Conservation (phyloP, 2,329 filamentous ascomycete genomes). For the Fonsecaea multimorphosa region DNA sequence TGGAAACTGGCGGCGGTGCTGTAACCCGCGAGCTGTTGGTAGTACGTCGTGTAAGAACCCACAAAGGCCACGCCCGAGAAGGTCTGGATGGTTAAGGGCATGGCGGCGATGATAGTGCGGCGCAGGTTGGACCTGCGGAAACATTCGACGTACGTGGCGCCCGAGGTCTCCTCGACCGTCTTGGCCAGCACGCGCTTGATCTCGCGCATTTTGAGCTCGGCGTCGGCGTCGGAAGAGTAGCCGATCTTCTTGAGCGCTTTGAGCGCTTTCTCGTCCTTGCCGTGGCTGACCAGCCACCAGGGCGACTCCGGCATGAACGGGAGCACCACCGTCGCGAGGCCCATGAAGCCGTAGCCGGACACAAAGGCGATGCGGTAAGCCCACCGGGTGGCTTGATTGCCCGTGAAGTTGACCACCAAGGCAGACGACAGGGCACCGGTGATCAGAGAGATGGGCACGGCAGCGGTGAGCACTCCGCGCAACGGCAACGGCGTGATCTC, state of each 20-base stretch:
- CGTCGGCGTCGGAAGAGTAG: slow-evolving; percentile 18
- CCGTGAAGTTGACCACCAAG: slow-evolving; percentile 48
- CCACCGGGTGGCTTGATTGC: slow-evolving; percentile 51
- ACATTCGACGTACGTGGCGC: slow-evolving; percentile 42
- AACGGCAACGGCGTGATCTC: slow-evolving; percentile 52
- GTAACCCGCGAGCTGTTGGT: slow-evolving; percentile 48
- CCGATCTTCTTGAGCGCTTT: slow-evolving; percentile 44
- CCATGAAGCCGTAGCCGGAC: slow-evolving; percentile 51
- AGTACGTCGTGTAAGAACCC: slow-evolving; percentile 54
- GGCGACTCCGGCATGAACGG: slow-evolving; percentile 41
- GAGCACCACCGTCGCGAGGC: slow-evolving; percentile 35
- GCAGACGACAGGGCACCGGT: slow-evolving; percentile 50
- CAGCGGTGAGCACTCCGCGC: slow-evolving; percentile 55
- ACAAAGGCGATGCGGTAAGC: slow-evolving; percentile 52
- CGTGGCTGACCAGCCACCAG: slow-evolving; percentile 49
- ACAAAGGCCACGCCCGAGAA: slow-evolving; percentile 44
- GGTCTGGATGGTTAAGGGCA: slow-evolving; percentile 46
- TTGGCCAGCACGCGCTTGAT: slow-evolving; percentile 47
- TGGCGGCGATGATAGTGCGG: slow-evolving; percentile 50
- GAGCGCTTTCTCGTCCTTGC: slow-evolving; percentile 43
- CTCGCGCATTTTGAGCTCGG: slow-evolving; percentile 37
- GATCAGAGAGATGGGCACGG: slow-evolving; percentile 51
- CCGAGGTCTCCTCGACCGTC: slow-evolving; percentile 37
- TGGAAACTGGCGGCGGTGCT: slow-evolving; percentile 45
- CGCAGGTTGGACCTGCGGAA: slow-evolving; percentile 45